phyloP scores from a whole-genome alignment of 1,284 basidiomycete species.

The Psilocybe mexicana region DNA sequence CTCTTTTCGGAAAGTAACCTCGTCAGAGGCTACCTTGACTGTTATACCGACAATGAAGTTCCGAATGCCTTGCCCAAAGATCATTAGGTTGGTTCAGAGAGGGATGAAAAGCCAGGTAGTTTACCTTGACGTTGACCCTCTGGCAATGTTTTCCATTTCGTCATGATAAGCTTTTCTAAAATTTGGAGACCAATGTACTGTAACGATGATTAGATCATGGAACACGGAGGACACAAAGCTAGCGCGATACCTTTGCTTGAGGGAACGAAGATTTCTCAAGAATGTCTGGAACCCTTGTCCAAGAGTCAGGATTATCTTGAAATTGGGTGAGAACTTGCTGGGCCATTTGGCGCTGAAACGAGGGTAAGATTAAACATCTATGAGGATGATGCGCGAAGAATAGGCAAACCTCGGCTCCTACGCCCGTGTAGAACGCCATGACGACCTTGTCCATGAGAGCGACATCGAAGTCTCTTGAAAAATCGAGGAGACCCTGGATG shows the following conservation, averaged over 20 bases:
- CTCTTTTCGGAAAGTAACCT: conserved; percentile 84
- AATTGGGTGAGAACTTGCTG: conserved; percentile 93
- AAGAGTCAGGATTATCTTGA: conserved; percentile 96
- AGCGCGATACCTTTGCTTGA: conserved; percentile 80
- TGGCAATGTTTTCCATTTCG: conserved; percentile 95
- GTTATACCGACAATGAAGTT: conserved; percentile 97
- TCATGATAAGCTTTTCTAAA: conserved; percentile 91
- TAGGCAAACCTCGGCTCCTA: conserved; percentile 69
- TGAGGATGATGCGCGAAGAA: conserved; percentile 14
- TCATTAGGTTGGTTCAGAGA: background rate
- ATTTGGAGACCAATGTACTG: conserved; percentile 96
- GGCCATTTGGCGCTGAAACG: conserved; percentile 81
- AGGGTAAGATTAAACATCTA: conserved; percentile 25
- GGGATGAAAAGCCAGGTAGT: conserved; percentile 14
- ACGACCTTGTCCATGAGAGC: conserved; percentile 84
- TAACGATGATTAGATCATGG: conserved; percentile 12
- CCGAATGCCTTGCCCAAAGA: conserved; percentile 71
- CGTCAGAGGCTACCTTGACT: conserved; percentile 91
- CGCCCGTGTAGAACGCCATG: conserved; percentile 78
- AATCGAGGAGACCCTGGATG: conserved; percentile 79
- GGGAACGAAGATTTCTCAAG: conserved; percentile 84
- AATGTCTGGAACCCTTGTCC: conserved; percentile 96
- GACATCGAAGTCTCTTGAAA: conserved; percentile 85
- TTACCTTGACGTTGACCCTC: conserved; percentile 89
- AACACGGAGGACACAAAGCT: background rate